Conservation (phyloP, 2,329 filamentous ascomycete species). For the Hypoxylon sp. region DNA sequence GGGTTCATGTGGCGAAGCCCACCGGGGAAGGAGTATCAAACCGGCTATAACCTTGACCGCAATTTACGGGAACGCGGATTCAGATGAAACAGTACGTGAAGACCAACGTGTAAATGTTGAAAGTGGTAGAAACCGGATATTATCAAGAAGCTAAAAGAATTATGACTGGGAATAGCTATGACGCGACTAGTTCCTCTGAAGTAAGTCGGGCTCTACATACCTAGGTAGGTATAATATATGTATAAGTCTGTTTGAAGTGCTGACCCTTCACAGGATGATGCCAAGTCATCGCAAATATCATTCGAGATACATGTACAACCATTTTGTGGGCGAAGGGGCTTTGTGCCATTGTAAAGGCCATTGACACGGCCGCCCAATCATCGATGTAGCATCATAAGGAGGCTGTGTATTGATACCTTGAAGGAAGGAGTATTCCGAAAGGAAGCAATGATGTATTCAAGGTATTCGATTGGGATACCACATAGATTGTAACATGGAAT, state of each 20-base stretch:
- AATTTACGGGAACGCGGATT: neutral
- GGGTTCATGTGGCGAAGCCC: slow-evolving; percentile 1
- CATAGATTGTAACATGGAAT: too few species aligned
- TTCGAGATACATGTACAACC: too few species aligned
- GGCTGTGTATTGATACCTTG: too few species aligned
- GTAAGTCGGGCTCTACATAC: too few species aligned
- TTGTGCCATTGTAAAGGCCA: too few species aligned
- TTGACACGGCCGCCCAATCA: too few species aligned
- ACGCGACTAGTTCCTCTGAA: neutral
- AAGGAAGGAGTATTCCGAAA: too few species aligned
- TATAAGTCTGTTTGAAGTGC: neutral
- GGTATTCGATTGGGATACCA: too few species aligned
- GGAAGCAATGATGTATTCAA: too few species aligned
- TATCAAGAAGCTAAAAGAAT: neutral
- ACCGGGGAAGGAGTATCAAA: slow-evolving; percentile 1
- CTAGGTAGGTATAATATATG: neutral
- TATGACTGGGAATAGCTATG: neutral
- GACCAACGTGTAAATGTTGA: neutral
- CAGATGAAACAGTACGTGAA: neutral
- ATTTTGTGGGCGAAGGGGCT: too few species aligned
- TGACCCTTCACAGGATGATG: neutral
- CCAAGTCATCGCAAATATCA: neutral
- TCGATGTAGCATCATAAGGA: too few species aligned
- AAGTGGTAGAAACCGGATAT: neutral
- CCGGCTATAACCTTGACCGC: neutral